phyloP scores from a whole-genome alignment of 2,329 filamentous ascomycete species.

The Curvularia verruculosa region DNA sequence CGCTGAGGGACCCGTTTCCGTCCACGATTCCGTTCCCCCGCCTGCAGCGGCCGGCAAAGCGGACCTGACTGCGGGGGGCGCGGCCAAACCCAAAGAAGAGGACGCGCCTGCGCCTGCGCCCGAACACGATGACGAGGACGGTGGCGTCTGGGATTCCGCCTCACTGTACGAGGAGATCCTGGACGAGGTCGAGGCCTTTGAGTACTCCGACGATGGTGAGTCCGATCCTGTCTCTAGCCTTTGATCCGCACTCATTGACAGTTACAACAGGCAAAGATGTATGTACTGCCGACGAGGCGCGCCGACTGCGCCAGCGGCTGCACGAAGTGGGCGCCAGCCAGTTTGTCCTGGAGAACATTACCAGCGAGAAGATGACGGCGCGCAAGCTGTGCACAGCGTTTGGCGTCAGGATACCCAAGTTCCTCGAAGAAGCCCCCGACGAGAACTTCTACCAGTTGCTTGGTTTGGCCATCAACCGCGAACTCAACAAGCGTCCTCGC shows the following conservation, averaged over 20 bases:
- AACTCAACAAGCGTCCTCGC: constrained; percentile 82
- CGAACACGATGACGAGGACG: constrained; percentile 27
- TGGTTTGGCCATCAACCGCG: constrained; percentile 76
- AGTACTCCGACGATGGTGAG: constrained; percentile 35
- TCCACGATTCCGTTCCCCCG: constrained; percentile 31
- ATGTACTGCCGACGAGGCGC: constrained; percentile 61
- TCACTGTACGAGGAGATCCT: constrained; percentile 46
- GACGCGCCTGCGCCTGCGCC: constrained; percentile 24
- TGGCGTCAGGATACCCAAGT: constrained; percentile 73
- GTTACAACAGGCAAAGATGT: constrained; percentile 30
- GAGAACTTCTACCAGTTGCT: constrained; percentile 77
- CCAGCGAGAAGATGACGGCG: constrained; percentile 70
- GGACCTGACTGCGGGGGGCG: constrained; percentile 22
- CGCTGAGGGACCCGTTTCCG: constrained; percentile 36
- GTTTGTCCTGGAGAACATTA: constrained; percentile 68
- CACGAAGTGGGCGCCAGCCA: constrained; percentile 76
- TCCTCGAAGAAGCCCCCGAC: constrained; percentile 75
- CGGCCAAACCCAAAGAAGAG: constrained; percentile 22
- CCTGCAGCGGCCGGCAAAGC: constrained; percentile 26
- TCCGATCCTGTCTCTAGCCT: constrained; percentile 2
- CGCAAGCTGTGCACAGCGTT: constrained; percentile 89
- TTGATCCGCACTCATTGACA: constrained; percentile 18
- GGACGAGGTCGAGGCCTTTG: constrained; percentile 40
- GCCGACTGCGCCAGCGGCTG: constrained; percentile 71
- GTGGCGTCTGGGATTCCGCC: constrained; percentile 39